These are phyloP conservation scores for Stephania cephalantha DNA, from an alignment of 164 flowering plant genomes.

Conservation along the genomic window DNA sequence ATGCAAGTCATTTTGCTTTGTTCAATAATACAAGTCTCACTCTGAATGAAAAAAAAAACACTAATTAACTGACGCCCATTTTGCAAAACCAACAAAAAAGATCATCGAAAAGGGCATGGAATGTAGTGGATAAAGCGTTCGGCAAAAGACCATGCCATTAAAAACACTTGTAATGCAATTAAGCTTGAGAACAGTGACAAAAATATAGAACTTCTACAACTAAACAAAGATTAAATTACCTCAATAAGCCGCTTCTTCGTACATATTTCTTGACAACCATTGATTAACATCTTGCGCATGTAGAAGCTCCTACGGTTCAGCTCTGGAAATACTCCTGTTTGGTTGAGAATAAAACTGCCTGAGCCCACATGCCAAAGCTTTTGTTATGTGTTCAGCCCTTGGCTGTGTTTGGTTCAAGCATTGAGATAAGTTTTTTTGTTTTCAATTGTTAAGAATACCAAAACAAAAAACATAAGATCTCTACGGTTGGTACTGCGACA, in stretches of 20 bases:
- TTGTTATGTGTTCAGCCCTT: no score
- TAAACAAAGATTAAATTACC: not conserved
- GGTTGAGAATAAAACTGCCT: no score
- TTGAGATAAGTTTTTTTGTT: no score
- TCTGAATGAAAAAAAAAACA: not conserved
- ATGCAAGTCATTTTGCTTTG: not conserved
- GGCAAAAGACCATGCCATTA: not conserved
- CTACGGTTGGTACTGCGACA: no score
- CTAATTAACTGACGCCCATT: not conserved
- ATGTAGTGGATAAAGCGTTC: not conserved
- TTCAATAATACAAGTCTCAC: not conserved
- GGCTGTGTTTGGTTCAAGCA: no score
- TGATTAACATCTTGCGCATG: no score
- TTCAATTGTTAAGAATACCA: no score
- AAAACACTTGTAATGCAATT: not conserved
- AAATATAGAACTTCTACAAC: not conserved
- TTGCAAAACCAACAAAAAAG: not conserved
- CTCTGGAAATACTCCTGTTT: no score
- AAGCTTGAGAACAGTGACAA: not conserved
- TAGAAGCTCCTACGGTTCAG: no score
- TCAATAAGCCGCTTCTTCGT: not conserved
- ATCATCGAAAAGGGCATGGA: not conserved
- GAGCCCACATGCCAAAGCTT: no score
- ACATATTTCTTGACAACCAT: no score
- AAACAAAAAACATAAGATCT: no score